These are phyloP conservation scores for Phytophthora meadii DNA, from an alignment of 352 stramenopile genomes.

Conservation along the genomic window DNA sequence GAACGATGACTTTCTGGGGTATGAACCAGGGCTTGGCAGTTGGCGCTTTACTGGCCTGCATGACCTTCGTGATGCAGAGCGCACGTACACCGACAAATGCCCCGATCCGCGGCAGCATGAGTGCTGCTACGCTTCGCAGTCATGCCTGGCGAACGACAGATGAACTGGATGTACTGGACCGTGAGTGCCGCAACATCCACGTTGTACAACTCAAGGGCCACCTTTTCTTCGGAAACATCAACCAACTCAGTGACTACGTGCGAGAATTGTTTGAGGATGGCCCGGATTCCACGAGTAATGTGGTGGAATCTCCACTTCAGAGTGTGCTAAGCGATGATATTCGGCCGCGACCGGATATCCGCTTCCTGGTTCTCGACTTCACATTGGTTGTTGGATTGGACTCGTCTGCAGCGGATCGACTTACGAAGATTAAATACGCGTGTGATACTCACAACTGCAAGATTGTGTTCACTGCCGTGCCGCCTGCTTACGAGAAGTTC, in stretches of 20 bases:
- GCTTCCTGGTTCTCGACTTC: constrained; percentile 91
- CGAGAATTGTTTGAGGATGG: constrained; percentile 68
- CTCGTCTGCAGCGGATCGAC: constrained; percentile 75
- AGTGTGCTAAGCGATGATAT: constrained; percentile 27
- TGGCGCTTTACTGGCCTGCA: constrained; percentile 86
- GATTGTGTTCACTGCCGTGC: constrained; percentile 76
- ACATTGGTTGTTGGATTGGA: constrained; percentile 93
- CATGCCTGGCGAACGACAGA: constrained; percentile 73
- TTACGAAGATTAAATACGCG: constrained; percentile 84
- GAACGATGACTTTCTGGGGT: constrained; percentile 93
- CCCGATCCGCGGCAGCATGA: constrained; percentile 92
- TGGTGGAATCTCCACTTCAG: constrained; percentile 21
- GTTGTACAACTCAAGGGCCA: constrained; percentile 81
- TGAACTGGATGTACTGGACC: constrained; percentile 84
- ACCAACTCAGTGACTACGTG: constrained; percentile 90
- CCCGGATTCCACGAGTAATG: constrained; percentile 2
- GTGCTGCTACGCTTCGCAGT: constrained; percentile 89
- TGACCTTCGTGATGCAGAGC: constrained; percentile 92
- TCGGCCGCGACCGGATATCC: constrained; percentile 40
- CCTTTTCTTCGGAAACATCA: constrained; percentile 93
- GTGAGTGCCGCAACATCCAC: constrained; percentile 83
- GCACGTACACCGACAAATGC: constrained; percentile 84
- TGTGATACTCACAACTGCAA: constrained; percentile 72
- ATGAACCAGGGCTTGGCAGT: constrained; percentile 93
- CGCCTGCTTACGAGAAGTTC: constrained; percentile 68